Evolutionary conservation across 495 filamentous ascomycete genomes (phyloP), one percentile per base, ranked within the genome.

Genomic region (Neurospora sp.): DNA sequence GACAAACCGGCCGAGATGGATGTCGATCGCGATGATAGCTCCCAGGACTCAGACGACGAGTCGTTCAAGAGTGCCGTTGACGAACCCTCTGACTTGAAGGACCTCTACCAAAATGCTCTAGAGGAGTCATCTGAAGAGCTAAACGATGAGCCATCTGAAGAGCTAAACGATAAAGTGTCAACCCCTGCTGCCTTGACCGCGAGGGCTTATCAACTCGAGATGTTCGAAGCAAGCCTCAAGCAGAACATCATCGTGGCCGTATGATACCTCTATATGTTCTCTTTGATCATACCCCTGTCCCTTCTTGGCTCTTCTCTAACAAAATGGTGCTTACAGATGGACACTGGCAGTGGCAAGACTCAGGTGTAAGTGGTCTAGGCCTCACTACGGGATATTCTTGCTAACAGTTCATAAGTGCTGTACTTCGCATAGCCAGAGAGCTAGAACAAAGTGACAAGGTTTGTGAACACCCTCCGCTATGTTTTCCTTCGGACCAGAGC

Each of bases 341-440:
- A 96, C 77, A 97, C 94, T 0, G 94, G 94, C 2, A 93, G 89
- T 78, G 95, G 95, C 9, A 98, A 98, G 81, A 98, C 95, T 3
- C 90, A 92, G 72, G 90, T 97, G 94, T 94, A 89, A 78, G 88
- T 80, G 68, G n/a, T 27, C 20, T 8, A 7, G 45, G 73, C 39
- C 68, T 41, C 40, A 20, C 37, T 59, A 61, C 40, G 39, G 41
- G 20, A 61, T 74, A 68, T 72, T 76, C 37, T 65, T 70, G 39
- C 69, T 77, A 41, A 77, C 31, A 0, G 10, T 20, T 27, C n/a
- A 71, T 31, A 73, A 95, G 93, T 72, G 94, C 94, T 39, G 82
- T 96, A 8, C 82, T 94, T 70, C 90, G 95, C 39, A 97, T 97
- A 40, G 85, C 83, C 44, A 85, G 83, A 40, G 92, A 96, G 78